Evolutionary conservation across 2,329 filamentous ascomycete genomes (phyloP), one percentile per base, ranked within the genome.

Genomic region (Endocalyx cinctus): DNA sequence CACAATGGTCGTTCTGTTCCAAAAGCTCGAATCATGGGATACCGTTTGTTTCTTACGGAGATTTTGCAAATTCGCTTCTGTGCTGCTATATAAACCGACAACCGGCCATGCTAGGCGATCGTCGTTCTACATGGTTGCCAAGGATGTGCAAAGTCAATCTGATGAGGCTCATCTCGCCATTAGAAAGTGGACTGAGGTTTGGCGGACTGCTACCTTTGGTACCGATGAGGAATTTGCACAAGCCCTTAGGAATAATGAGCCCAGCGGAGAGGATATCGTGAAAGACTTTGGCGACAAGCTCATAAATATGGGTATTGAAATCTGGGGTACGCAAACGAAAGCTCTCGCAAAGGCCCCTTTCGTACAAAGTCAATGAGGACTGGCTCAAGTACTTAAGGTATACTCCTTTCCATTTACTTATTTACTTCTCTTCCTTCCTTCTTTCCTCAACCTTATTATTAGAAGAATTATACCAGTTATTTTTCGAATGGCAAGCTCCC

Each of bases 121-220:
- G 0, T 74, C 70, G 0, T 78, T 76, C 41, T 77, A 78, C 44
- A 54, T 76, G 46, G 39, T 77, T 8, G 71, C 70, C 3, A 61
- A 48, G 2, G 43, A 63, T 3, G 52, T 77, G 0, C 51, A 60
- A 26, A 52, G 54, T 5, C 27, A 51, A 4, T 38, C 41, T 13
- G 26, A 42, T 0, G 50, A 56, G 18, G 69, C 66, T 0, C 3
- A 46, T 0, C 20, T 36, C 6, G 62, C 66, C 0, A 40, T 74
- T 2, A 25, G 42, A 3, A 29, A 12, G 5, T 74, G 66, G 65
- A 67, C 66, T 41, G 34, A 13, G 34, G 25, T 25, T 6, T 75
- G 63, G 64, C 54, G 39, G 19, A 22, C 38, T 1, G 54, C 61
- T 3, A 72, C 66, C 0, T 62, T 73, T 35, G 52, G 47, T 3